phyloP scores from a whole-genome alignment of 2,329 filamentous ascomycete species.

The Aspergillus felis region DNA sequence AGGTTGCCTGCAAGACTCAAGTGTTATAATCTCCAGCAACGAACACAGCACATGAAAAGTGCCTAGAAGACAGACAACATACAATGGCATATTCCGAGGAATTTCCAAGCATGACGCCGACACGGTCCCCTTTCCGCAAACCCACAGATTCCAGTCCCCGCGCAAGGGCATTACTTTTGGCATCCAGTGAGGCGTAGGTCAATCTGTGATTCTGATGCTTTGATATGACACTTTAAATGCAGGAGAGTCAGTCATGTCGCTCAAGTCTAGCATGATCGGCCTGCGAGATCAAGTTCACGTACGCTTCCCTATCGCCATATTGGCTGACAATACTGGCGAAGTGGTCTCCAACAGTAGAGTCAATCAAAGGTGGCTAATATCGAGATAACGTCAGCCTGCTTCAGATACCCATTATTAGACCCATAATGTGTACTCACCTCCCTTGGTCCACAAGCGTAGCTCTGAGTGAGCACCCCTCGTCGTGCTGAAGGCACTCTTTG shows the following conservation, averaged over 20 bases:
- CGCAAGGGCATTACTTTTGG: constrained; percentile 71
- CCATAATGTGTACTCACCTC: constrained; percentile 17
- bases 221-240: constrained; percentile 49
- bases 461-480: constrained; percentile 24
- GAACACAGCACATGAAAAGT: not conserved
- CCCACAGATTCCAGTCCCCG: constrained; percentile 65
- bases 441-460: constrained; percentile 28
- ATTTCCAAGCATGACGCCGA: constrained; percentile 85
- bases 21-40: constrained; percentile 6
- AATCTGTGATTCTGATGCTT: constrained; percentile 60
- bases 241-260: not conserved
- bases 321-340: constrained; percentile 42
- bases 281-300: constrained; percentile 20
- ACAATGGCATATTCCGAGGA: constrained; percentile 76
- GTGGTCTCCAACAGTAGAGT: constrained; percentile 46
- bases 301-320: constrained; percentile 51
- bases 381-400: not conserved
- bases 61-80: constrained; percentile 17
- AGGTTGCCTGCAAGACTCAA: constrained; percentile 51
- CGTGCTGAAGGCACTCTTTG: not conserved
- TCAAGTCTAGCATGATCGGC: not conserved
- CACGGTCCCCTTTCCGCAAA: constrained; percentile 75
- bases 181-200: constrained; percentile 72
- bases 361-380: constrained; percentile 42
- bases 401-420: not conserved